Conservation (phyloP, 2,329 filamentous ascomycete genomes). For the Fusarium ambrosium region DNA sequence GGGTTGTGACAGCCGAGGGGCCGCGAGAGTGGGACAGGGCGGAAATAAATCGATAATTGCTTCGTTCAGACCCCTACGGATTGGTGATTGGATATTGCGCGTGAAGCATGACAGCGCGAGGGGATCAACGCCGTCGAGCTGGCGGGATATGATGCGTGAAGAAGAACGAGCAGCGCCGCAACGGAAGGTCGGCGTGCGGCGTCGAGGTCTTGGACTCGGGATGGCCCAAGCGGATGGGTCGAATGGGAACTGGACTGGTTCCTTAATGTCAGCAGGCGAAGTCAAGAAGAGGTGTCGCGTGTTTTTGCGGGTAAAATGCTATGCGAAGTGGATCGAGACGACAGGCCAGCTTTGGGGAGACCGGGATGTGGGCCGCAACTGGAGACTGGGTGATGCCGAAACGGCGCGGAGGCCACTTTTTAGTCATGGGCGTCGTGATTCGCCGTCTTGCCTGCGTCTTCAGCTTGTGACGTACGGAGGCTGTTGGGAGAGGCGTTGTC, state of each 20-base stretch:
- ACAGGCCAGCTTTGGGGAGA: conserved; percentile 43
- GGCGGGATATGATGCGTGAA: not conserved
- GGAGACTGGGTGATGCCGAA: conserved; percentile 36
- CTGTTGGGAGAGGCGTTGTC: conserved; percentile 26
- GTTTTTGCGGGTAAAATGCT: conserved; percentile 48
- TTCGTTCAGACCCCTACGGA: conserved; percentile 41
- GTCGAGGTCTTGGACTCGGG: conserved; percentile 8
- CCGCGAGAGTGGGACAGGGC: conserved; percentile 40
- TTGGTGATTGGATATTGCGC: conserved; percentile 34
- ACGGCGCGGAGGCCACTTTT: conserved; percentile 33
- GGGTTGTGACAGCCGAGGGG: conserved; percentile 38
- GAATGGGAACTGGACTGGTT: conserved; percentile 33
- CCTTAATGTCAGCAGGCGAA: conserved; percentile 41
- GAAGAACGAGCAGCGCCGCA: conserved; percentile 10
- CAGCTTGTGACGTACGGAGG: conserved; percentile 20
- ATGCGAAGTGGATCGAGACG: conserved; percentile 43
- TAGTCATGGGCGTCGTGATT: conserved; percentile 35
- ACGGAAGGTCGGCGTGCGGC: conserved; percentile 21
- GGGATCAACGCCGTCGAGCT: conserved; percentile 19
- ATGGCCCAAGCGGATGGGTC: conserved; percentile 34
- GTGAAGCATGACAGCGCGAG: conserved; percentile 41
- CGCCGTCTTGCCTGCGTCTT: conserved; percentile 19
- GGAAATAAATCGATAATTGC: conserved; percentile 39
- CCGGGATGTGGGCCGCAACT: conserved; percentile 46
- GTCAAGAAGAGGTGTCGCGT: conserved; percentile 41